Evolutionary conservation across 75 land plant species (phyloP), one percentile per base, ranked within the genome.

Genomic region (Larix kaempferi): DNA sequence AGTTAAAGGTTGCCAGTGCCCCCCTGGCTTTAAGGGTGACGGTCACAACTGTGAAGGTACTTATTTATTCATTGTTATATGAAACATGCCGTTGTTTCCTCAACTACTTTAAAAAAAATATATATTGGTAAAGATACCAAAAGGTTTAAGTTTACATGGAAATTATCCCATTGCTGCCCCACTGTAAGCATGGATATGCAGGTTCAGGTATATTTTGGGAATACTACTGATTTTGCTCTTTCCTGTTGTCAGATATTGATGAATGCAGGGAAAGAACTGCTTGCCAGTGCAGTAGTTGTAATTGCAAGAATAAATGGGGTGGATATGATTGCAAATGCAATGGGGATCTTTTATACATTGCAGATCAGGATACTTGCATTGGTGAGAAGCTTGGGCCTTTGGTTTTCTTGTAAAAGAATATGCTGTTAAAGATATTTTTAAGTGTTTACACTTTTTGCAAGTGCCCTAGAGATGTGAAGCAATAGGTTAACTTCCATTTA

Each of bases 221-320:
- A 11, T 69, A 44, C 21, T 69, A 3, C 12, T 49, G 25, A 74
- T 29, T 3, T 74, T 74, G 6, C 27, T 67, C 22, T 56, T 81
- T 39, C 33, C 75, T 12, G 54, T 52, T 79, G 82, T 49, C 81
- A 96, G 99, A 96, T 78, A 82, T 96, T 64, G 85, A 96, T 78
- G 99, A 96, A 67, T 96, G 99, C 84, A 79, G 86, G 56, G 90
- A 91, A 66, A 93, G 83, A 78, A 60, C 79, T 56, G 92, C 92
- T 4, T 96, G 96, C 75, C 91, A 92, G 57, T 96, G 99, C 75
- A 71, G 93, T 6, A 90, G 89, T 59, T 97, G 99, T 84, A 82
- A 77, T 27, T 97, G 99, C 89, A 92, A 89, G 79, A 93, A 97
- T 76, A 97, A 98, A 15, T 97, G 93, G 93, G 99, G 99, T 25